Percentiles rank a stretch among this genome's conserved stretches.
phyloP scores from a whole-genome alignment of 805 yeast species.

The Pichia sporocuriosa region DNA sequence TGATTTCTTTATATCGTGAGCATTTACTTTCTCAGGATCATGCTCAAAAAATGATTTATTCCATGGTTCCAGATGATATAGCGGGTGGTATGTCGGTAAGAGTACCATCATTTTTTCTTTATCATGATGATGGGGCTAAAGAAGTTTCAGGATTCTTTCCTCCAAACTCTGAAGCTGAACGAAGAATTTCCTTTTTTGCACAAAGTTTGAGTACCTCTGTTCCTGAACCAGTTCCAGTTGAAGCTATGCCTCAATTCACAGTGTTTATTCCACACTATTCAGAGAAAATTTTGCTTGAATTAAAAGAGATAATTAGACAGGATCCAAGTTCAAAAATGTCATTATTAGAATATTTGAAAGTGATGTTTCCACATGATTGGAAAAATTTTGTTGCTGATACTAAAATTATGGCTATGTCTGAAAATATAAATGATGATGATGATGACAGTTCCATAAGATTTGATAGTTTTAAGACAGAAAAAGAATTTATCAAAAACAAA shows the following conservation, averaged over 20 bases:
- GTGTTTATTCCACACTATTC: constrained; percentile 48
- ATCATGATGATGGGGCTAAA: constrained; percentile 41
- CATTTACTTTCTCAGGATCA: constrained; percentile 47
- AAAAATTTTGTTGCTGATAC: constrained; percentile 71
- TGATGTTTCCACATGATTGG: constrained; percentile 73
- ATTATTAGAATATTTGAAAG: constrained; percentile 71
- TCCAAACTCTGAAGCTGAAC: constrained; percentile 43
- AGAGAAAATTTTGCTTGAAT: constrained; percentile 39
- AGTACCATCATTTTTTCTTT: constrained; percentile 41
- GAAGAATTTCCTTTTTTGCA: constrained; percentile 48
- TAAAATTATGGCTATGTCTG: constrained; percentile 37
- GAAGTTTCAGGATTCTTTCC: constrained; percentile 35
- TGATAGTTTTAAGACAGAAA: constrained; percentile 31
- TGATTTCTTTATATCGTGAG: constrained; percentile 49
- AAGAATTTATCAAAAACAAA: constrained; percentile 33
- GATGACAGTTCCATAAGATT: neutral
- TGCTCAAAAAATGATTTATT: constrained; percentile 29
- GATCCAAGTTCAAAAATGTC: constrained; percentile 43
- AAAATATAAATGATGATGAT: neutral
- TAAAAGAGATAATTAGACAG: constrained; percentile 42
- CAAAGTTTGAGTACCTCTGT: constrained; percentile 43
- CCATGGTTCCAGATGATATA: constrained; percentile 45
- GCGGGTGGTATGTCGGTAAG: constrained; percentile 32
- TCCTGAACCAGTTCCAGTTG: constrained; percentile 42
- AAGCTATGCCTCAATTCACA: constrained; percentile 44